These are phyloP conservation scores for Ganoderma lucidum DNA, from an alignment of 1,284 basidiomycete genomes.

Conservation along the genomic window DNA sequence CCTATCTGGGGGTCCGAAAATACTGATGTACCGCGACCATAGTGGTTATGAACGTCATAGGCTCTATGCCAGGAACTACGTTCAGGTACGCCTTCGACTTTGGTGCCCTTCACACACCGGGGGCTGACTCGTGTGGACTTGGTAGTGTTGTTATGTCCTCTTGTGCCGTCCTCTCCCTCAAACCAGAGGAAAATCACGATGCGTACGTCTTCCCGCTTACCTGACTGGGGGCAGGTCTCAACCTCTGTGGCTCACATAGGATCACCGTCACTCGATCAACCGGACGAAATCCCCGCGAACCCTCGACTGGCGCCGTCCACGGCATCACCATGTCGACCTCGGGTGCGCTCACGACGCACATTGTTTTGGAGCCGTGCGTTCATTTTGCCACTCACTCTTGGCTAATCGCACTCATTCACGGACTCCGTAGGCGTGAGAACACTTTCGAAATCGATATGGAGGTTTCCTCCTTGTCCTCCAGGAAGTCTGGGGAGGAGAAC, in stretches of 20 bases:
- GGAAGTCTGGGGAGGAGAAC: background rate
- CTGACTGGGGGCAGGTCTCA: background rate
- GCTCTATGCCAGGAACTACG: slow-evolving; percentile 29
- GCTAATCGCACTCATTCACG: background rate
- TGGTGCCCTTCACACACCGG: too few relatives aligned
- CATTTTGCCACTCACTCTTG: background rate
- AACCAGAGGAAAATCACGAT: slow-evolving; percentile 12
- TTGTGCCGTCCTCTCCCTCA: slow-evolving; percentile 24
- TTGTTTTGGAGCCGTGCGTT: slow-evolving; percentile 23
- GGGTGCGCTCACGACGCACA: slow-evolving; percentile 27
- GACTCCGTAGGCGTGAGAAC: slow-evolving; percentile 1
- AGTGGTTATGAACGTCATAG: slow-evolving; percentile 30
- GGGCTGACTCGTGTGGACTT: background rate
- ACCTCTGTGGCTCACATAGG: background rate
- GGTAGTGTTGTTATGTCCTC: slow-evolving; percentile 30
- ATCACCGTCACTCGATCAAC: background rate
- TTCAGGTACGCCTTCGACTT: slow-evolving; percentile 16
- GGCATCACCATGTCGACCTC: slow-evolving; percentile 9
- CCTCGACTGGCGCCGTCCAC: background rate
- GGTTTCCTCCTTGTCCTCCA: background rate
- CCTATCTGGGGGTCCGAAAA: background rate
- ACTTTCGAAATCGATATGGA: background rate
- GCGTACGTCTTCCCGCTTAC: background rate
- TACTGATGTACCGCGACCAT: background rate
- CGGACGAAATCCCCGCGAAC: background rate